Evolutionary conservation across 23 red algal species (phyloP).

Genomic region (Cyanidium caldarium): DNA sequence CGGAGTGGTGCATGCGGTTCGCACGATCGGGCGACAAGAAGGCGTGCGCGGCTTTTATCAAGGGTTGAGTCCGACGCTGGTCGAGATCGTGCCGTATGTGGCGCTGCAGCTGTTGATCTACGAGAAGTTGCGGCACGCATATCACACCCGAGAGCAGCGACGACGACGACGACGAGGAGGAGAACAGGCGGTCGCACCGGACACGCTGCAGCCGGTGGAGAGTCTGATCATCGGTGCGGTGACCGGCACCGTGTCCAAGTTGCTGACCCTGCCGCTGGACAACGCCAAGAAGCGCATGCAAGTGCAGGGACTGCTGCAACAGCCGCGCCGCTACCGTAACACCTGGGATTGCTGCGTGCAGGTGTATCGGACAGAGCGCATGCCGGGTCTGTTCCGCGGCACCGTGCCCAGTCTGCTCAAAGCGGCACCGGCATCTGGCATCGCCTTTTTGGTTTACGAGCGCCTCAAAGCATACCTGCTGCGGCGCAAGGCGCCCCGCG

Average conservation of each 20-base stretch:
- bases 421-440: not conserved
- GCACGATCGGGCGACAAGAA: slow-evolving; percentile 15
- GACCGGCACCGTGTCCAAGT: slow-evolving; percentile 34
- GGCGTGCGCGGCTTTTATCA: slow-evolving; percentile 83
- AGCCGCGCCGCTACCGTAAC: not conserved
- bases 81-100: slow-evolving; percentile 77
- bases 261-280: slow-evolving; percentile 58
- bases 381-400: not conserved
- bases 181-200: not conserved
- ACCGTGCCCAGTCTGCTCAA: not conserved
- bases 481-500: no score
- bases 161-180: not conserved
- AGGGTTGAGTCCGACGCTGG: slow-evolving; percentile 55
- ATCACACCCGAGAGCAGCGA: not conserved
- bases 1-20: slow-evolving; percentile 23
- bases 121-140: slow-evolving; percentile 21
- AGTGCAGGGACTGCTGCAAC: slow-evolving; percentile 27
- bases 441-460: slow-evolving; percentile 2
- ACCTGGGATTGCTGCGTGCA: not conserved
- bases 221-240: slow-evolving; percentile 33
- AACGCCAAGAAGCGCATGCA: slow-evolving; percentile 69
- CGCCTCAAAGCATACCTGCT: not conserved
- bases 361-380: not conserved
- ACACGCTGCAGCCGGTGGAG: slow-evolving; percentile 14
- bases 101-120: slow-evolving; percentile 59